Conservation (phyloP, 2,329 filamentous ascomycete species). For the Fusarium sulawesiense region DNA sequence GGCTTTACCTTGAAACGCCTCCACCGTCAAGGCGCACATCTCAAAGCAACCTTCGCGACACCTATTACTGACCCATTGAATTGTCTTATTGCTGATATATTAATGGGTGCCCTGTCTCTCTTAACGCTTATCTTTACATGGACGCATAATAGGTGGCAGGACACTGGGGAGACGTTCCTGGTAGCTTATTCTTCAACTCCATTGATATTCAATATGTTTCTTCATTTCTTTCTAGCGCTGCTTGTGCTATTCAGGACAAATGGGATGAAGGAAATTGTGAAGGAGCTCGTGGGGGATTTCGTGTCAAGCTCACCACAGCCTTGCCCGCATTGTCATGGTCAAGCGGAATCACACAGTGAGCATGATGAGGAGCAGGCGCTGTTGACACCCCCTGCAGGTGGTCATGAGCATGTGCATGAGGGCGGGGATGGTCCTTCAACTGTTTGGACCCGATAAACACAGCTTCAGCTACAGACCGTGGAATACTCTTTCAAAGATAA, state of each 20-base stretch:
- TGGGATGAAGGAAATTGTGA: neutral
- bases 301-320: neutral
- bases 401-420: neutral
- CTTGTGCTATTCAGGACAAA: neutral
- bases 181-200: neutral
- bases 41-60: neutral
- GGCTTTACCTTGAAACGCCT: neutral
- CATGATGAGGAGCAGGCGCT: neutral
- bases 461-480: rapidly evolving
- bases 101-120: neutral
- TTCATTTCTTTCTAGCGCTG: neutral
- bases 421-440: neutral
- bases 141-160: neutral
- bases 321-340: neutral
- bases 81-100: neutral
- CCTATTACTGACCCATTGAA: neutral
- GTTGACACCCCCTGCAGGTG: neutral
- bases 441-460: neutral
- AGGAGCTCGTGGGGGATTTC: neutral
- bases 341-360: neutral
- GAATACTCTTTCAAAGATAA: rapidly evolving
- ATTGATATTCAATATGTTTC: neutral
- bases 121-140: neutral
- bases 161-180: neutral
- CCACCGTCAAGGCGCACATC: neutral